Conservation (phyloP, 805 yeast species). For the Yamadazyma paraphyllophila region DNA sequence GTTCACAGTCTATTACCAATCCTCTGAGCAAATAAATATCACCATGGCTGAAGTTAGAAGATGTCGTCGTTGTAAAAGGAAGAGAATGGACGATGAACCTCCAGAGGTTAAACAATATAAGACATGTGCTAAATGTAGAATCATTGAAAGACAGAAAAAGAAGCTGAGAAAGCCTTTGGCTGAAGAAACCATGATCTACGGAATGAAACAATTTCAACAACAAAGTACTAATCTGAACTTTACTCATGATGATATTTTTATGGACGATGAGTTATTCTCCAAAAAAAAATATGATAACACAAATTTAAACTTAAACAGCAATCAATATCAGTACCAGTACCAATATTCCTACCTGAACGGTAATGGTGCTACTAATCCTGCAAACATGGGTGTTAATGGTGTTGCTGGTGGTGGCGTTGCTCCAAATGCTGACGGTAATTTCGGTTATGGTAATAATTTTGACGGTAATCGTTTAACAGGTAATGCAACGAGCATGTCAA, state of each 20-base stretch:
- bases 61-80: conserved; percentile 58
- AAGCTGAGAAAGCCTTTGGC: conserved; percentile 45
- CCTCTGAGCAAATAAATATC: not conserved
- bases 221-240: conserved; percentile 27
- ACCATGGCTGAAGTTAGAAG: conserved; percentile 25
- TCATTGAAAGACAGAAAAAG: conserved; percentile 49
- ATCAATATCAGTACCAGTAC: conserved; percentile 12
- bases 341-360: conserved; percentile 11
- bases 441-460: conserved; percentile 4
- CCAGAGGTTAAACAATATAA: conserved; percentile 56
- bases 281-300: conserved; percentile 10
- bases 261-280: conserved; percentile 18
- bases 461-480: conserved; percentile 7
- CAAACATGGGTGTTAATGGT: conserved; percentile 2
- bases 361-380: not conserved
- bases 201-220: conserved; percentile 44
- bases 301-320: conserved; percentile 4
- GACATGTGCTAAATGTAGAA: conserved; percentile 58
- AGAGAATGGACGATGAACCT: conserved; percentile 54
- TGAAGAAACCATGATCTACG: conserved; percentile 46
- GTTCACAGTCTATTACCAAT: not conserved
- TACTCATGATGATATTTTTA: conserved; percentile 18
- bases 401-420: conserved; percentile 3
- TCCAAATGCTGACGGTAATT: conserved; percentile 1
- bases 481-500: conserved; percentile 11